These are phyloP conservation scores for Rhododendron simsii DNA, from an alignment of 148 eudicot genomes.

Conservation along the genomic window DNA sequence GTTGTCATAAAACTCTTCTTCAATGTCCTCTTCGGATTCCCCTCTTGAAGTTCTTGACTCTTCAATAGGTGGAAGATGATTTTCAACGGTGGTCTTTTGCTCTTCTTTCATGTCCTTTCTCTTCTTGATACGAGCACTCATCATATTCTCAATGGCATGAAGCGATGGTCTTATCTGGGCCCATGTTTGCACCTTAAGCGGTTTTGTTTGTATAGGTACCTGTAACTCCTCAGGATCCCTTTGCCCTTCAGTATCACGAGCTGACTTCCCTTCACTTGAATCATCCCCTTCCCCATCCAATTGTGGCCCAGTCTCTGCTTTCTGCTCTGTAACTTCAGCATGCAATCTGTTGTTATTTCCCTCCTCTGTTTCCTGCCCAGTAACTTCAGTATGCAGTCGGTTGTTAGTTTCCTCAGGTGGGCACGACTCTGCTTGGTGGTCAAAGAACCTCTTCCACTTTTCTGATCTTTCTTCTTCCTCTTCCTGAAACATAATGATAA, in stretches of 20 bases:
- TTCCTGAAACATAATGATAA: constrained; percentile 38
- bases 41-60: constrained; percentile 24
- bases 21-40: constrained; percentile 30
- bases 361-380: background rate
- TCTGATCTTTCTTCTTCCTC: constrained; percentile 81
- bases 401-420: constrained; percentile 23
- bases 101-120: constrained; percentile 26
- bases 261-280: constrained; percentile 32
- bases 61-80: constrained; percentile 32
- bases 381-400: constrained; percentile 21
- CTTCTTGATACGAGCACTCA: constrained; percentile 50
- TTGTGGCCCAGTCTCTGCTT: constrained; percentile 16
- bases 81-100: constrained; percentile 11
- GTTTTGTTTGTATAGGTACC: constrained; percentile 25
- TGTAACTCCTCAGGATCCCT: constrained; percentile 26
- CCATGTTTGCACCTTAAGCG: constrained; percentile 51
- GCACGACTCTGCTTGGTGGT: constrained; percentile 45
- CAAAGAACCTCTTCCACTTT: constrained; percentile 77
- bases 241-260: constrained; percentile 24
- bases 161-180: constrained; percentile 53
- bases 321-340: constrained; percentile 17
- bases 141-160: constrained; percentile 47
- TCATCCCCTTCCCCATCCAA: constrained; percentile 36
- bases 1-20: constrained; percentile 27
- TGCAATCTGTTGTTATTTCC: constrained; percentile 17